Conservation (phyloP, 2,329 filamentous ascomycete genomes). For the Ploettnerulaceae sp. region DNA sequence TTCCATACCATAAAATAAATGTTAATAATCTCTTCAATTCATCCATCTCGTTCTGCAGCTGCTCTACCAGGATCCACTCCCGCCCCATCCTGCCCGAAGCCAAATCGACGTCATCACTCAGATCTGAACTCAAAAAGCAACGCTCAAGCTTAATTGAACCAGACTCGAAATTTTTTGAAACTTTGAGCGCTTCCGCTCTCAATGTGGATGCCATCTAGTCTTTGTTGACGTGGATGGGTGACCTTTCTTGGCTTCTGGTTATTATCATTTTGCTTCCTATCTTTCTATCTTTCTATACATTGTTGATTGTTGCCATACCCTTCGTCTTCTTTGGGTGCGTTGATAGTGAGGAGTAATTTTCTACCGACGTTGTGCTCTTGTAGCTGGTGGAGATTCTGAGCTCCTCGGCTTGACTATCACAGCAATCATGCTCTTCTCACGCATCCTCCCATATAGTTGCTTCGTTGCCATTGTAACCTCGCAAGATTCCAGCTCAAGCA, state of each 20-base stretch:
- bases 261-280: constrained; percentile 3
- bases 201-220: not conserved
- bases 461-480: constrained; percentile 32
- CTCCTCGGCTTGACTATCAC: too few species aligned
- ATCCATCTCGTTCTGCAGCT: constrained; percentile 1
- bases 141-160: too few species aligned
- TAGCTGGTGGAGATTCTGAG: too few species aligned
- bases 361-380: too few species aligned
- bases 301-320: not conserved
- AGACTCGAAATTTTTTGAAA: too few species aligned
- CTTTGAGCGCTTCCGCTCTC: too few species aligned
- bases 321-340: too few species aligned
- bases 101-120: constrained; percentile 1
- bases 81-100: not conserved
- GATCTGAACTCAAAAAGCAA: too few species aligned
- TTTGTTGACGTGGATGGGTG: constrained; percentile 11
- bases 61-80: too few species aligned
- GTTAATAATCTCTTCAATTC: not conserved
- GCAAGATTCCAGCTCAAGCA: constrained; percentile 13
- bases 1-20: too few species aligned
- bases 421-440: constrained; percentile 23
- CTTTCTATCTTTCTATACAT: not conserved
- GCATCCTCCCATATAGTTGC: constrained; percentile 26
- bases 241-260: not conserved
- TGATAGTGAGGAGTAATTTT: too few species aligned